phyloP scores from a whole-genome alignment of 2,329 filamentous ascomycete genomes.

The Emydomyces testavorans region DNA sequence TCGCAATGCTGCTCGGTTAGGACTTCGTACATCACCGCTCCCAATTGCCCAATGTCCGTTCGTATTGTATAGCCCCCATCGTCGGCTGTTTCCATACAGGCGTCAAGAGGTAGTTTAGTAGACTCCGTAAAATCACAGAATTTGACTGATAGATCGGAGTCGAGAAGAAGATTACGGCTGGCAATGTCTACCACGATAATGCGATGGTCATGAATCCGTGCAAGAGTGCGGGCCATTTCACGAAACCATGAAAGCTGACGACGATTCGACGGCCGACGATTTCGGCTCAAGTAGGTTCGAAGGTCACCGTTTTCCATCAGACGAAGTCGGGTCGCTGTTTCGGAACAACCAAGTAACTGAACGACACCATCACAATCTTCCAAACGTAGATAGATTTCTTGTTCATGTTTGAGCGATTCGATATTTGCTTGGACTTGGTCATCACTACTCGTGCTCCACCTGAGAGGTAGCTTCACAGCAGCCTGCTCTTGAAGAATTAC shows the following conservation, averaged over 20 bases:
- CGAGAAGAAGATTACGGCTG: slow-evolving; percentile 22
- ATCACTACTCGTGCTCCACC: slow-evolving; percentile 5
- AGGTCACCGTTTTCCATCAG: slow-evolving; percentile 23
- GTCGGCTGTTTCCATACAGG: not conserved
- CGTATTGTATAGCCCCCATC: not conserved
- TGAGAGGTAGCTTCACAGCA: slow-evolving; percentile 11
- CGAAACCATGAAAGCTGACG: slow-evolving; percentile 18
- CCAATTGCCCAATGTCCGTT: slow-evolving; percentile 15
- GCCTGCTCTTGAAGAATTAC: slow-evolving; percentile 3
- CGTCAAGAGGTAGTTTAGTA: not conserved
- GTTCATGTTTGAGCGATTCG: slow-evolving; percentile 6
- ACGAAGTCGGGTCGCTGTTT: slow-evolving; percentile 13
- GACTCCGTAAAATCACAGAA: not conserved
- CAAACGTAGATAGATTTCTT: slow-evolving; percentile 8
- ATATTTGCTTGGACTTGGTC: slow-evolving; percentile 6
- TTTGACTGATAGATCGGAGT: slow-evolving; percentile 12
- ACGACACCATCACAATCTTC: slow-evolving; percentile 12
- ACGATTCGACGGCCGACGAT: slow-evolving; percentile 14
- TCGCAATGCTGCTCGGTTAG: slow-evolving; percentile 19
- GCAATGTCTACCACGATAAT: slow-evolving; percentile 4
- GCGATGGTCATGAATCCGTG: slow-evolving; percentile 2
- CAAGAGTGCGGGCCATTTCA: not conserved
- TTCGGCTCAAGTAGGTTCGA: slow-evolving; percentile 17
- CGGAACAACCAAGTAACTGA: not conserved
- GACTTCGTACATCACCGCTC: slow-evolving; percentile 25